Percentiles rank a stretch among this genome's conserved stretches.
Conservation (phyloP, 768 basidiomycete species). For the Termitomyces bulborhizus region DNA sequence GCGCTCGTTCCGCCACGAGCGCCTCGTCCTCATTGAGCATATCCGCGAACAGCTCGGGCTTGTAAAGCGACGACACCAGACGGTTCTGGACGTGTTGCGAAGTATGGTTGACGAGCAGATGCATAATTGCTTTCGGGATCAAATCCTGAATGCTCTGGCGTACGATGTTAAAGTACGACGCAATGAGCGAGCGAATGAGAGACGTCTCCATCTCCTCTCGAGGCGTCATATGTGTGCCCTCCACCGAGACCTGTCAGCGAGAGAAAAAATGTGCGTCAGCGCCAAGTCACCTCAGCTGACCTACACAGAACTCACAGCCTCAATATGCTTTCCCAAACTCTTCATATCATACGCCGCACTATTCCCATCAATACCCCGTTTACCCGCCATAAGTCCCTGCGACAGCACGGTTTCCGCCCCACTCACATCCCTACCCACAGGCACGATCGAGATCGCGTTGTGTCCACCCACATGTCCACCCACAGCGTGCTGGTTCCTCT, state of each 20-base stretch:
- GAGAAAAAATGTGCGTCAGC: constrained; percentile 4
- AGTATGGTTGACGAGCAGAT: constrained; percentile 94
- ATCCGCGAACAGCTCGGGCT: constrained; percentile 87
- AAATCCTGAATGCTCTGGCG: constrained; percentile 96
- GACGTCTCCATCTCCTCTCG: constrained; percentile 97
- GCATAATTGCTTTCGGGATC: constrained; percentile 98
- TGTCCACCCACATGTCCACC: constrained; percentile 12
- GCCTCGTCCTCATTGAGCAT: constrained; percentile 94
- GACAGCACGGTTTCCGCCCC: constrained; percentile 43
- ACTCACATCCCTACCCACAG: constrained; percentile 62
- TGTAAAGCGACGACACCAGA: constrained; percentile 90
- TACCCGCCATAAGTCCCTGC: constrained; percentile 61
- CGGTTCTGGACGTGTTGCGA: constrained; percentile 95
- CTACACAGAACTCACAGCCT: constrained; percentile 65
- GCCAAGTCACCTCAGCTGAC: neutral
- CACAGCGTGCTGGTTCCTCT: constrained; percentile 22
- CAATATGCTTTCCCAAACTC: constrained; percentile 94
- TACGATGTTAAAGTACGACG: constrained; percentile 93
- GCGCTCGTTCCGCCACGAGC: constrained; percentile 85
- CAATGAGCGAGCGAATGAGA: constrained; percentile 90
- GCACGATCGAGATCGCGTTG: constrained; percentile 31
- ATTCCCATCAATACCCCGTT: constrained; percentile 62
- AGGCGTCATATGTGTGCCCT: constrained; percentile 57
- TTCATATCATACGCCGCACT: constrained; percentile 97
- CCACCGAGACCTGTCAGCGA: constrained; percentile 31